Evolutionary conservation across 179 eudicot species (phyloP).

Genomic region (Spinacia oleracea): DNA sequence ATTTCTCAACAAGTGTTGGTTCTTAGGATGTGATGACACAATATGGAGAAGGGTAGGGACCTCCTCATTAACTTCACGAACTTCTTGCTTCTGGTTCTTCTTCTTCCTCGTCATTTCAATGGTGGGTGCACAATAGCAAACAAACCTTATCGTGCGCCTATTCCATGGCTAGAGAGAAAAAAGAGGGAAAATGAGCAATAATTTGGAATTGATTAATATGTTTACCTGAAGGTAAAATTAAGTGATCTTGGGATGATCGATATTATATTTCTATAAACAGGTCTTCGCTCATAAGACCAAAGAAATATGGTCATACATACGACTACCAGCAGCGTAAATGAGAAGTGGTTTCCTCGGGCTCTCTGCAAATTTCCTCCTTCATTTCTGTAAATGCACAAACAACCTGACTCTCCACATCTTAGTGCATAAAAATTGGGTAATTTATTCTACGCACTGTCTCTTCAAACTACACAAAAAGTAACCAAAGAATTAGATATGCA

Average conservation of each 20-base stretch:
- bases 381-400: conserved; percentile 31
- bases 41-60: too few species aligned
- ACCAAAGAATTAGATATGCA: not conserved
- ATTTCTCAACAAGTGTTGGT: too few species aligned
- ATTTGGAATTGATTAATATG: too few species aligned
- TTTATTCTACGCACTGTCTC: conserved; percentile 9
- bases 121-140: too few species aligned
- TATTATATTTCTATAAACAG: conserved; percentile 26
- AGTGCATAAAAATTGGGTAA: conserved; percentile 7
- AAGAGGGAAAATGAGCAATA: too few species aligned
- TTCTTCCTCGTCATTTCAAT: too few species aligned
- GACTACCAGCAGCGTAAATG: conserved; percentile 37
- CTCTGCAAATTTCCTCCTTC: conserved; percentile 44
- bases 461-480: conserved; percentile 15
- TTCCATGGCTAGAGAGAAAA: too few species aligned
- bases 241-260: conserved; percentile 35
- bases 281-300: conserved; percentile 49
- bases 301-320: conserved; percentile 42
- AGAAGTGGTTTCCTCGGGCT: conserved; percentile 43
- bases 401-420: conserved; percentile 33
- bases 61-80: too few species aligned
- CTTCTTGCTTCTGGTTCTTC: too few species aligned
- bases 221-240: conserved; percentile 46
- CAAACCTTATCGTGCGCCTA: too few species aligned
- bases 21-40: too few species aligned